phyloP scores from a whole-genome alignment of 2,329 filamentous ascomycete species.

The Aspergillus pseudoterreus region DNA sequence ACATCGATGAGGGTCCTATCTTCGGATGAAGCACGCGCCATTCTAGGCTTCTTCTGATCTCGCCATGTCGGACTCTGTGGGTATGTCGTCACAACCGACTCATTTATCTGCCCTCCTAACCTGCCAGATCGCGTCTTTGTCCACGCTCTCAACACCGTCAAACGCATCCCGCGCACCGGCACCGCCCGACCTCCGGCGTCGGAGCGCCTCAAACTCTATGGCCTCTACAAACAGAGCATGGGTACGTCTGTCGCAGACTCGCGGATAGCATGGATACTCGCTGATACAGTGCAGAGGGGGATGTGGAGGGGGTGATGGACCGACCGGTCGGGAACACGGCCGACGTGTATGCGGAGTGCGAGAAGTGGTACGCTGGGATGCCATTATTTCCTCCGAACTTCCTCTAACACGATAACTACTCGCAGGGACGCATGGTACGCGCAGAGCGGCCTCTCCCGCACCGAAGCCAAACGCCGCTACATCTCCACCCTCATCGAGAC shows the following conservation, averaged over 20 bases:
- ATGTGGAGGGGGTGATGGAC: constrained; percentile 91
- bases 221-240: constrained; percentile 98
- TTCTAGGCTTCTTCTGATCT: constrained; percentile 17
- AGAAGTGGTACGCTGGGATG: constrained; percentile 58
- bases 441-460: constrained; percentile 76
- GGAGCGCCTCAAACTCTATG: constrained; percentile 89
- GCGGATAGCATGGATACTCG: too few species aligned
- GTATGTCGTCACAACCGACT: constrained; percentile 25
- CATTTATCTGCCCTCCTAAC: background rate
- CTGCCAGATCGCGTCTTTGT: constrained; percentile 91
- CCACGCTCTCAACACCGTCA: constrained; percentile 97
- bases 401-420: background rate
- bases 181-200: constrained; percentile 79
- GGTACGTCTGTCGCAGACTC: constrained; percentile 37
- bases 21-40: constrained; percentile 32
- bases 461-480: constrained; percentile 90
- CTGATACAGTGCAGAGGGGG: constrained; percentile 61
- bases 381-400: too few species aligned
- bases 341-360: constrained; percentile 52
- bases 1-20: constrained; percentile 27
- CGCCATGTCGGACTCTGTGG: constrained; percentile 47
- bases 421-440: constrained; percentile 86
- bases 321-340: constrained; percentile 59
- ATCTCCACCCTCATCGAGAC: constrained; percentile 92
- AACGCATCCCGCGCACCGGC: constrained; percentile 92